Conservation (phyloP, 1,284 basidiomycete genomes). For the Ustilago shanxiensis region DNA sequence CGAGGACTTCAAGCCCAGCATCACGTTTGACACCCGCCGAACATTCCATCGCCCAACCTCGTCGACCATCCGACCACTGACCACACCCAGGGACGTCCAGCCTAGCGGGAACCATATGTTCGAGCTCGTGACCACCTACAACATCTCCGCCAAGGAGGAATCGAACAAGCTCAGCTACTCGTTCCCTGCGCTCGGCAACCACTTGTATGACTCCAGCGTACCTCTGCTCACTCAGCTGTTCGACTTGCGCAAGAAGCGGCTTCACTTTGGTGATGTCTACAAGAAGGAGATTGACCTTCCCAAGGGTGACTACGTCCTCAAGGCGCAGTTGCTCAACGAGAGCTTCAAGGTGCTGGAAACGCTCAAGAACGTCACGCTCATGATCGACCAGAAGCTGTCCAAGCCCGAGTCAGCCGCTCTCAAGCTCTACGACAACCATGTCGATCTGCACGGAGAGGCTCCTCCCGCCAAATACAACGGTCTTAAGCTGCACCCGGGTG, state of each 20-base stretch:
- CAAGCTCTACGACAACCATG: slow-evolving; percentile 67
- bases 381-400: slow-evolving; percentile 66
- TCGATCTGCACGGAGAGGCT: slow-evolving; percentile 61
- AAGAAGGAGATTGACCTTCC: slow-evolving; percentile 65
- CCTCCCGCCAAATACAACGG: slow-evolving; percentile 57
- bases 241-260: slow-evolving; percentile 63
- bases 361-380: slow-evolving; percentile 64
- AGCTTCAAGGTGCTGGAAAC: slow-evolving; percentile 63
- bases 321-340: slow-evolving; percentile 65
- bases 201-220: slow-evolving; percentile 69
- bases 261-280: slow-evolving; percentile 70
- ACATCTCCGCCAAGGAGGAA: slow-evolving; percentile 63
- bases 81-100: slow-evolving; percentile 63
- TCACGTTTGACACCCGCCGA: slow-evolving; percentile 67
- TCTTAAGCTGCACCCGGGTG: slow-evolving; percentile 67
- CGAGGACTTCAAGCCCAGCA: slow-evolving; percentile 65
- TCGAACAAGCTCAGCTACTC: slow-evolving; percentile 58
- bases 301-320: slow-evolving; percentile 69
- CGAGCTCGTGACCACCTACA: slow-evolving; percentile 69
- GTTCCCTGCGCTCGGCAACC: slow-evolving; percentile 64
- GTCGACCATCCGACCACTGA: slow-evolving; percentile 59
- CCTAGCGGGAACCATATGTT: slow-evolving; percentile 64
- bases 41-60: slow-evolving; percentile 64
- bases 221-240: slow-evolving; percentile 67
- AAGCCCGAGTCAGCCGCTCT: slow-evolving; percentile 66